A percentile compares a stretch with the other conserved stretches of the same genome.
phyloP scores from a whole-genome alignment of 2,329 filamentous ascomycete species.

The Karstenula rhodostoma region DNA sequence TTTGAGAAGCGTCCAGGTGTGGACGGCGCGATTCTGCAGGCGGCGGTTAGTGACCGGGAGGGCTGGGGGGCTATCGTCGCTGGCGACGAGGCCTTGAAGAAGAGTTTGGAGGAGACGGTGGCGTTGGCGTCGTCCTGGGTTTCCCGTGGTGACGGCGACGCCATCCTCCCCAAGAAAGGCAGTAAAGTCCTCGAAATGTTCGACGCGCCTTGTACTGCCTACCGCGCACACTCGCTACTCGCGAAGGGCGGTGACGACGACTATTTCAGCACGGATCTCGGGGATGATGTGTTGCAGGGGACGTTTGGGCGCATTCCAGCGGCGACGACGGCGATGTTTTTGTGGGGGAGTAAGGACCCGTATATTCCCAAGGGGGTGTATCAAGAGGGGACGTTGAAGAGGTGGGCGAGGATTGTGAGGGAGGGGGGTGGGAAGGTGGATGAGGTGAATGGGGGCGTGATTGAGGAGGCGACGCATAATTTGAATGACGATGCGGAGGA shows the following conservation, averaged over 20 bases:
- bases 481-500: slow-evolving; percentile 56
- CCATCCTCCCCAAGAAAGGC: slow-evolving; percentile 60
- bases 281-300: slow-evolving; percentile 61
- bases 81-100: slow-evolving; percentile 35
- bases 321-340: slow-evolving; percentile 65
- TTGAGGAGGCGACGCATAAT: slow-evolving; percentile 62
- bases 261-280: slow-evolving; percentile 84
- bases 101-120: slow-evolving; percentile 38
- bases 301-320: slow-evolving; percentile 72
- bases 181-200: slow-evolving; percentile 36
- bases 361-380: slow-evolving; percentile 67
- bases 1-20: slow-evolving; percentile 61
- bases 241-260: slow-evolving; percentile 77
- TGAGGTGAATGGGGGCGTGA: slow-evolving; percentile 57
- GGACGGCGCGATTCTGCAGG: slow-evolving; percentile 82
- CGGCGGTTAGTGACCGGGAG: slow-evolving; percentile 80
- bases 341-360: slow-evolving; percentile 73
- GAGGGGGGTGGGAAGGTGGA: slow-evolving; percentile 58
- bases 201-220: slow-evolving; percentile 61
- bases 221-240: slow-evolving; percentile 66
- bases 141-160: slow-evolving; percentile 60
- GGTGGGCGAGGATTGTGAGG: slow-evolving; percentile 61
- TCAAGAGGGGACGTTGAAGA: slow-evolving; percentile 63
- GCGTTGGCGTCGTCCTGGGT: slow-evolving; percentile 64
- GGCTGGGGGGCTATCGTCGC: slow-evolving; percentile 52